phyloP scores from a whole-genome alignment of 1,284 basidiomycete genomes.

The Ganoderma leucocontextum region DNA sequence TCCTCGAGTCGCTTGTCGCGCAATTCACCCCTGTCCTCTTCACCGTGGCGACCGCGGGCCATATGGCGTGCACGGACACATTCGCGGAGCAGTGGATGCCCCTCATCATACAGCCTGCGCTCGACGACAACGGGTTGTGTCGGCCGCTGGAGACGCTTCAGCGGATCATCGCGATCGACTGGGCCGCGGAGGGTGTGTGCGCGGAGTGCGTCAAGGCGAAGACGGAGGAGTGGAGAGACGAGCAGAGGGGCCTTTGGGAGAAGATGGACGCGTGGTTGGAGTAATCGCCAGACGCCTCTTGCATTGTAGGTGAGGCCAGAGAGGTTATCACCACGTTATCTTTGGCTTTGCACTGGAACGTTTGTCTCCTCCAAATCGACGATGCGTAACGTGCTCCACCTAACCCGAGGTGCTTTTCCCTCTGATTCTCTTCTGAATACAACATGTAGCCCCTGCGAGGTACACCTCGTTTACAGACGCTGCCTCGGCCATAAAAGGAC shows the following conservation, averaged over 20 bases:
- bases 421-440: too few species aligned
- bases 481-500: too few species aligned
- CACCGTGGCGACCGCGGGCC: constrained; percentile 69
- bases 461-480: too few species aligned
- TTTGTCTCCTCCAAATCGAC: too few species aligned
- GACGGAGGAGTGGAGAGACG: constrained; percentile 68
- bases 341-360: too few species aligned
- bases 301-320: too few species aligned
- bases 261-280: constrained; percentile 65
- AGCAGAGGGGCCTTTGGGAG: constrained; percentile 67
- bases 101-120: constrained; percentile 68
- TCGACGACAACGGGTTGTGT: constrained; percentile 62
- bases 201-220: constrained; percentile 64
- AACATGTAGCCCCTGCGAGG: too few species aligned
- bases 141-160: constrained; percentile 74
- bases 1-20: constrained; percentile 53
- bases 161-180: constrained; percentile 62
- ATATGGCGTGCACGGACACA: constrained; percentile 76
- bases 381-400: too few species aligned
- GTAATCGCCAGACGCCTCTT: neutral
- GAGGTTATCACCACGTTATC: too few species aligned
- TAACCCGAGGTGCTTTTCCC: too few species aligned
- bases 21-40: constrained; percentile 78
- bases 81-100: constrained; percentile 76
- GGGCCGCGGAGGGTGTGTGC: constrained; percentile 66